Conservation (phyloP, 2,329 filamentous ascomycete species). For the Daldinia sp. region DNA sequence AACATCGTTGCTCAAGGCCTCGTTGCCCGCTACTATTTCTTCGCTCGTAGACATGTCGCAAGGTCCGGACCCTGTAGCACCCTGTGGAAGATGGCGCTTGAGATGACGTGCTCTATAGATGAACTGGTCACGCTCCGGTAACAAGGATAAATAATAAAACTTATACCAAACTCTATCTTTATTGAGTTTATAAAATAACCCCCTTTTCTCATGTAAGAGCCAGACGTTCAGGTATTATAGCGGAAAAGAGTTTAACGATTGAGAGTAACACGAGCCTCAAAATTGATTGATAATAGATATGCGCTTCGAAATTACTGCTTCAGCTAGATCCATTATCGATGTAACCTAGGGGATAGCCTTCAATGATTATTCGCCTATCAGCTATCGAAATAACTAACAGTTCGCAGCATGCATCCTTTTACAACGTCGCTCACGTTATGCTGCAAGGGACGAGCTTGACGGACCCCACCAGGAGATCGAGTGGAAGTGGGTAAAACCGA, state of each 20-base stretch:
- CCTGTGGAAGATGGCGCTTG: background rate
- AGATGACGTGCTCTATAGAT: background rate
- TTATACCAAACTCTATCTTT: too few species aligned
- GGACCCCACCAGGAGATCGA: background rate
- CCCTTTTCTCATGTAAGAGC: background rate
- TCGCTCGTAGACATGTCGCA: slow-evolving; percentile 10
- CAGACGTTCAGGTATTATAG: background rate
- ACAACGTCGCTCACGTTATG: background rate
- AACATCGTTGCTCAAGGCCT: slow-evolving; percentile 48
- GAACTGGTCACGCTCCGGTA: background rate
- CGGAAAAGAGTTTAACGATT: background rate
- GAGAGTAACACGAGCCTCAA: too few species aligned
- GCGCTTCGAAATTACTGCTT: background rate
- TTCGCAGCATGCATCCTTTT: background rate
- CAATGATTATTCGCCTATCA: background rate
- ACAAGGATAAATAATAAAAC: background rate
- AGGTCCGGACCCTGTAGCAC: background rate
- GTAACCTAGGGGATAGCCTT: background rate
- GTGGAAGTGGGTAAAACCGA: background rate
- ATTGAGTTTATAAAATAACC: background rate
- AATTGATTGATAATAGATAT: background rate
- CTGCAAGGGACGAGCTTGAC: background rate
- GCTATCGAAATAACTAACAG: background rate
- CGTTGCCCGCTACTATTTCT: background rate
- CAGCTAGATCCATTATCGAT: background rate